Base-by-base conservation (phyloP, 139 green algal species). In the Chlamydomonas schloesseri region DNA sequence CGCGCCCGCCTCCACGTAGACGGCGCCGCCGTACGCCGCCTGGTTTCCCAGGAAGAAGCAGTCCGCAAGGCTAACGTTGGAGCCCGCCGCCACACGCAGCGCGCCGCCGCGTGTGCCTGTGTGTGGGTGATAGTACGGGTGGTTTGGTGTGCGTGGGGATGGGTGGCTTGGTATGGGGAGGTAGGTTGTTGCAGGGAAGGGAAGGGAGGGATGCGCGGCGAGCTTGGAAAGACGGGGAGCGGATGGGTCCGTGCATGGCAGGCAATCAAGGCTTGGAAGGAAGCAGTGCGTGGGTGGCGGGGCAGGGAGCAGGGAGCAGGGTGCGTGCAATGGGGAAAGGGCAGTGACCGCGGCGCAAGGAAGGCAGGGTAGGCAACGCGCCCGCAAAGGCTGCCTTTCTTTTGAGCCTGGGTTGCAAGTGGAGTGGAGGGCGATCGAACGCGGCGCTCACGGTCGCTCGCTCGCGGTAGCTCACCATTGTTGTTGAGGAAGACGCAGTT, bases 401-500 rank as follows among this genome's bases (percentile, higher is more conserved):
- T n/a, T n/a, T n/a, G n/a, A n/a, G n/a, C n/a, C n/a, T n/a, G n/a
- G n/a, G n/a, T n/a, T n/a, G n/a, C n/a, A n/a, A n/a, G n/a, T n/a
- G n/a, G n/a, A n/a, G n/a, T n/a, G n/a, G n/a, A n/a, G n/a, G n/a
- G n/a, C n/a, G n/a, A n/a, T n/a, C n/a, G n/a, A n/a, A n/a, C n/a
- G n/a, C n/a, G n/a, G n/a, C n/a, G n/a, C n/a, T n/a, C 60, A 69
- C 23, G 8, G 21, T 13, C 21, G 8, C 26, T 13, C 23, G 21
- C 21, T 13, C 26, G 21, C 60, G 26, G n/a, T 24, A 69, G 2
- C 74, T 15, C 26, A 85, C 79, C 79, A 20, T 47, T 64, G 67
- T 85, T 85, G 67, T 85, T 85, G 68, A 65, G 76, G 79, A 85
- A 85, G n/a, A 85, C 46, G 79, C 79, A 85, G 31, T 58, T 76